Conservation (phyloP, 163 green algal species). For the Chlamydomonas reinhardtii region DNA sequence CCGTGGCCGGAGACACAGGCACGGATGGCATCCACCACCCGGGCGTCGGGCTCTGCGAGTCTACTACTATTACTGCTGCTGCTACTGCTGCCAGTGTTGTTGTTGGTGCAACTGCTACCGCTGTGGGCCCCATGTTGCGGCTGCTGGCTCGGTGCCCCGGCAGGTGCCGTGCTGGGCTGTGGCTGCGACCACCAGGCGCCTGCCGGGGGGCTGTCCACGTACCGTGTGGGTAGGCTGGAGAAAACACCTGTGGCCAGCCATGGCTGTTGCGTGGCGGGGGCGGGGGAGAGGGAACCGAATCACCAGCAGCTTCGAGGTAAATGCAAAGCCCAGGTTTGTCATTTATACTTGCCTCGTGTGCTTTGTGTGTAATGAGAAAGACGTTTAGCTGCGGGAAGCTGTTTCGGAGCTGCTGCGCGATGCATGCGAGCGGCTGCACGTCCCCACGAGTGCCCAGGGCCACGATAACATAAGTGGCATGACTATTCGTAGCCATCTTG, state of each 20-base stretch:
- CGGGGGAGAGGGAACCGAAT: not conserved
- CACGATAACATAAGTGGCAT: not conserved
- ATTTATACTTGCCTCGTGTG: slow-evolving; percentile 28
- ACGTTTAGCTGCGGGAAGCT: not conserved
- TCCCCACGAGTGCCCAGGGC: slow-evolving; percentile 72
- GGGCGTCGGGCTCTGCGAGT: too few species aligned
- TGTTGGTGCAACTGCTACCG: not conserved
- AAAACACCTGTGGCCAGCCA: not conserved
- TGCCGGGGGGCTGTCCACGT: slow-evolving; percentile 18
- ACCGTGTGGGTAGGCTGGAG: not conserved
- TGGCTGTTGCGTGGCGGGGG: not conserved
- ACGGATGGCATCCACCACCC: too few species aligned
- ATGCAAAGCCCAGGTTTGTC: too few species aligned
- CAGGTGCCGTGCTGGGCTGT: too few species aligned
- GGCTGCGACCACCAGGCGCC: not conserved
- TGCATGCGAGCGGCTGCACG: slow-evolving; percentile 66
- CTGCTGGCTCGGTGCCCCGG: too few species aligned
- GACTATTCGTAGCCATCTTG: too few species aligned
- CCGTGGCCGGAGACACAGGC: too few species aligned
- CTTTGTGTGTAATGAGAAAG: slow-evolving; percentile 46
- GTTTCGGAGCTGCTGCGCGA: slow-evolving; percentile 37
- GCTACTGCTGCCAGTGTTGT: not conserved
- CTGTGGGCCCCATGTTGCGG: too few species aligned
- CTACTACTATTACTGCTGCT: not conserved
- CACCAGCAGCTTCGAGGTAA: too few species aligned